These are phyloP conservation scores for Xanthoconium separans DNA, from an alignment of 1,284 basidiomycete species.

Conservation along the genomic window DNA sequence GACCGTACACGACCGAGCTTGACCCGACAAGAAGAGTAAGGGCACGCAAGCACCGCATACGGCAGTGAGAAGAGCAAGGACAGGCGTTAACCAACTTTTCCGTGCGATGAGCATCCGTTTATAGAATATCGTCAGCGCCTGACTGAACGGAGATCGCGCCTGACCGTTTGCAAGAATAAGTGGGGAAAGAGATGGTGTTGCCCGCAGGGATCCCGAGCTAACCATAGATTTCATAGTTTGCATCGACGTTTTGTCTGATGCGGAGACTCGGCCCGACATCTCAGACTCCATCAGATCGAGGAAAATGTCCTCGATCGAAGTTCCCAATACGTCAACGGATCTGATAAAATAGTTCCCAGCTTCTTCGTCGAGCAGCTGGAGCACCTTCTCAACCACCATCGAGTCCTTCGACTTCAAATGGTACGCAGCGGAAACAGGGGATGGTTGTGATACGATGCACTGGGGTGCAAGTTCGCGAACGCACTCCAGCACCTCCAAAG, in stretches of 20 bases:
- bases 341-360: conserved; percentile 39
- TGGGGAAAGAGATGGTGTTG: conserved; percentile 26
- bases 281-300: conserved; percentile 64
- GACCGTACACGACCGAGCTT: conserved; percentile 49
- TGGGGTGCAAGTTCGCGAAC: conserved; percentile 50
- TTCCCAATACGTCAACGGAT: conserved; percentile 67
- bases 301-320: conserved; percentile 81
- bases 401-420: conserved; percentile 61
- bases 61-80: conserved; percentile 60
- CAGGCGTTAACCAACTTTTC: conserved; percentile 66
- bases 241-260: conserved; percentile 11
- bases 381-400: conserved; percentile 49
- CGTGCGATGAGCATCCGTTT: conserved; percentile 69
- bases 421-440: conserved; percentile 45
- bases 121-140: conserved; percentile 69
- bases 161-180: conserved; percentile 51
- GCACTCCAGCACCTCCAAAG: conserved; percentile 40
- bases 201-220: conserved; percentile 41
- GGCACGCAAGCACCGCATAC: conserved; percentile 65
- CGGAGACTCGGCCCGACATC: conserved; percentile 3
- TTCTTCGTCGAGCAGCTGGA: conserved; percentile 53
- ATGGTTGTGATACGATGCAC: conserved; percentile 40
- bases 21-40: conserved; percentile 57
- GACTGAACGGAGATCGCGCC: conserved; percentile 49
- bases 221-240: conserved; percentile 10